phyloP scores from a whole-genome alignment of 257 asterid genomes.

The Fraxinus anomala region DNA sequence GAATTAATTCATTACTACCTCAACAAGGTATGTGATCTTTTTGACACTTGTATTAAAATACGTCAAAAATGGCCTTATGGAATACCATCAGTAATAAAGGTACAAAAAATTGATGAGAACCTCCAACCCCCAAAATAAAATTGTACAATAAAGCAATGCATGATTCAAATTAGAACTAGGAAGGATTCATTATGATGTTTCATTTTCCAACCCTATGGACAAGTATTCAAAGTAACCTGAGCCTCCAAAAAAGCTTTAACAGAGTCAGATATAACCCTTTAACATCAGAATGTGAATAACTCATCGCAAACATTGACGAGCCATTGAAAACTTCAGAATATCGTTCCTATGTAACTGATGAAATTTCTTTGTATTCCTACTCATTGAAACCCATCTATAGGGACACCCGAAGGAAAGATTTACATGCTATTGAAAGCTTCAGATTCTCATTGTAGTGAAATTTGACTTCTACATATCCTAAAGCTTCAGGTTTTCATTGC shows the following conservation, averaged over 20 bases:
- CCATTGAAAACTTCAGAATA: neutral
- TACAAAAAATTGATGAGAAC: neutral
- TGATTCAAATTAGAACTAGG: slow-evolving; percentile 1
- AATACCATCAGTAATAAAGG: neutral
- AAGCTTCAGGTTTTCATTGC: neutral
- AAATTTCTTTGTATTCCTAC: neutral
- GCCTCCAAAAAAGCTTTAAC: neutral
- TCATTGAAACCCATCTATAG: neutral
- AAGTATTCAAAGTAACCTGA: neutral
- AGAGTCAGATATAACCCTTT: slow-evolving; percentile 1
- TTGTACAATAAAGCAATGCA: neutral
- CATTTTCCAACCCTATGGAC: neutral
- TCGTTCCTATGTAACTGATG: neutral
- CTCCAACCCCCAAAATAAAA: neutral
- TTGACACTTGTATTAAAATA: slow-evolving; percentile 5
- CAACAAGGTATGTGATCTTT: neutral
- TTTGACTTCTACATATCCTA: neutral
- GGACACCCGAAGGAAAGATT: slow-evolving; percentile 2
- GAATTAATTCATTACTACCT: slow-evolving; percentile 9
- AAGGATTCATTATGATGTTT: neutral
- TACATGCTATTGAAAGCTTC: neutral
- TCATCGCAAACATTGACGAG: neutral
- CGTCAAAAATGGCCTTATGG: slow-evolving; percentile 11
- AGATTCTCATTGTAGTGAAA: neutral
- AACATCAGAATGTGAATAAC: neutral